Evolutionary conservation across 2,329 filamentous ascomycete species (phyloP).

Genomic region (Xylaria sp.): DNA sequence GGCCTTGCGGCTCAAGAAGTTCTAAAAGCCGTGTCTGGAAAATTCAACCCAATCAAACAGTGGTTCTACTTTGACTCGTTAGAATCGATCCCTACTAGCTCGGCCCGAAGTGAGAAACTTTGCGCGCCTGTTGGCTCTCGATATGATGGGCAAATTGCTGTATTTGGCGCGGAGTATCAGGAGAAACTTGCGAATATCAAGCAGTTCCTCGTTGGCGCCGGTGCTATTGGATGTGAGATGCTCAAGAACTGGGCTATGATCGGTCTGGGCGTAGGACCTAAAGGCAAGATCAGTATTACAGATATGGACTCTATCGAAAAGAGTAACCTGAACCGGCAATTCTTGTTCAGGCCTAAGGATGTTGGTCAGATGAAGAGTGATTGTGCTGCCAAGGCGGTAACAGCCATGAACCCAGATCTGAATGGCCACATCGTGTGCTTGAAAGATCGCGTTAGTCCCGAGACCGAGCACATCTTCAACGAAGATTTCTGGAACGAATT

Average conservation of each 20-base stretch:
- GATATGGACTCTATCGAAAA: constrained; percentile 99
- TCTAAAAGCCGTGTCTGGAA: constrained; percentile 95
- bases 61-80: constrained; percentile 98
- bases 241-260: constrained; percentile 99
- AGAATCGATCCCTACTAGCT: constrained; percentile 87
- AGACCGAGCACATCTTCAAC: constrained; percentile 95
- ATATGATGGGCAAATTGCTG: constrained; percentile 97
- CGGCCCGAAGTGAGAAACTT: constrained; percentile 81
- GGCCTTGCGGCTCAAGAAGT: constrained; percentile 94
- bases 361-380: constrained; percentile 98
- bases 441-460: constrained; percentile 88
- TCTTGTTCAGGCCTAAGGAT: constrained; percentile 92
- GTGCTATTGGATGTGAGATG: constrained; percentile 98
- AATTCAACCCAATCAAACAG: constrained; percentile 95
- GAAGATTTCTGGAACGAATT: constrained; percentile 89
- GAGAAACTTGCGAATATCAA: constrained; percentile 91
- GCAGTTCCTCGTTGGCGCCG: constrained; percentile 94
- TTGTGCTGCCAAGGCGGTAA: constrained; percentile 87
- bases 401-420: constrained; percentile 95
- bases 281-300: constrained; percentile 90
- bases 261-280: constrained; percentile 86
- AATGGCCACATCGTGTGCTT: constrained; percentile 85
- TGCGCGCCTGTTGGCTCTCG: constrained; percentile 87
- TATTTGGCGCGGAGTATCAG: constrained; percentile 93
- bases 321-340: constrained; percentile 98